A percentile compares a stretch with the other conserved stretches of the same genome.
These are phyloP conservation scores for Chiua virens DNA, from an alignment of 768 basidiomycete species.

Conservation along the genomic window DNA sequence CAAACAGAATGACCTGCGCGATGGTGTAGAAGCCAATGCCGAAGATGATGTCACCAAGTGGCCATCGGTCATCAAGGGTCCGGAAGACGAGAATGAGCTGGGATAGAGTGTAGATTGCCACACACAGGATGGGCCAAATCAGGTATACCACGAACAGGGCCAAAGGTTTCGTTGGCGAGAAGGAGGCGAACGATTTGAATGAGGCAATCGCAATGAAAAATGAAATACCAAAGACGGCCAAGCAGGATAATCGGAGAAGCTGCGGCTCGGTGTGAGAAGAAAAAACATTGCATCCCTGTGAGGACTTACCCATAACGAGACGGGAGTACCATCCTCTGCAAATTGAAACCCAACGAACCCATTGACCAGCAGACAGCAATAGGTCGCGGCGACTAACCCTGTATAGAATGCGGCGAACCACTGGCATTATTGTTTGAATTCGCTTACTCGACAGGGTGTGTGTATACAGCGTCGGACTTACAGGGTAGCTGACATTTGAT, in stretches of 20 bases:
- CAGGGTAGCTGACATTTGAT: constrained; percentile 79
- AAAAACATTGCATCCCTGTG: not conserved
- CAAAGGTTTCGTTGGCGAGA: constrained; percentile 72
- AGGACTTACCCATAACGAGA: constrained; percentile 80
- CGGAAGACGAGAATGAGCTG: constrained; percentile 95
- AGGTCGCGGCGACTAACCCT: constrained; percentile 88
- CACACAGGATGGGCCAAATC: constrained; percentile 85
- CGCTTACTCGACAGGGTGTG: not conserved
- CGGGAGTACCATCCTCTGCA: constrained; percentile 95
- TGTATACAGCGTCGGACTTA: constrained; percentile 48
- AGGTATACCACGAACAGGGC: constrained; percentile 89
- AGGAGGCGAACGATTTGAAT: constrained; percentile 84
- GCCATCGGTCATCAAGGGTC: constrained; percentile 98
- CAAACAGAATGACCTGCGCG: constrained; percentile 89
- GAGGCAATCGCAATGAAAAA: constrained; percentile 97
- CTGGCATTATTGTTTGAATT: constrained; percentile 40
- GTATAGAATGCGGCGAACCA: constrained; percentile 97
- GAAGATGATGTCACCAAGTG: constrained; percentile 92
- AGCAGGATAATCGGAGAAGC: constrained; percentile 82
- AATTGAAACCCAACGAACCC: constrained; percentile 99
- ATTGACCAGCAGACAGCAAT: constrained; percentile 91
- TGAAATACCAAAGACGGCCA: constrained; percentile 77
- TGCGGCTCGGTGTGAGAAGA: constrained; percentile 30
- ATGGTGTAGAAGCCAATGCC: constrained; percentile 88
- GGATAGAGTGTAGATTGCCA: constrained; percentile 83